Percentiles rank a stretch among this genome's conserved stretches.
These are phyloP conservation scores for Erythrobasidium hasegawianum DNA, from an alignment of 1,284 basidiomycete genomes.

Conservation along the genomic window DNA sequence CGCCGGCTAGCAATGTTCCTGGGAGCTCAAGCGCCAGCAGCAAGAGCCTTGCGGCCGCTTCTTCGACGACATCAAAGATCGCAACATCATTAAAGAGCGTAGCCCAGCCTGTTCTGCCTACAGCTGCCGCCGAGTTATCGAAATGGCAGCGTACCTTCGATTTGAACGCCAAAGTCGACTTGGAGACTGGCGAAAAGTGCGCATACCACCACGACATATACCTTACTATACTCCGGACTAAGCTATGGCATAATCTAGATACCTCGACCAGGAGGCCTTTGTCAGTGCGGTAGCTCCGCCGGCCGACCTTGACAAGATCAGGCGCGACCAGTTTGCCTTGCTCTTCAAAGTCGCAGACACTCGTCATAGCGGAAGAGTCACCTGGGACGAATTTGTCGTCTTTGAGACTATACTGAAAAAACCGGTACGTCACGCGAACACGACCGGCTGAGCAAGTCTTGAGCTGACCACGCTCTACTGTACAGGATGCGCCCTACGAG, in stretches of 20 bases:
- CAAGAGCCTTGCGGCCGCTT: background rate
- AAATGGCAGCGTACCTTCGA: slow-evolving; percentile 85
- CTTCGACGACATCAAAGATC: slow-evolving; percentile 1
- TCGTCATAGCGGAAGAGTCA: slow-evolving; percentile 69
- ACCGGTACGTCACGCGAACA: slow-evolving; percentile 36
- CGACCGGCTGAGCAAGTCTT: slow-evolving; percentile 29
- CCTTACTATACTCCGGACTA: background rate
- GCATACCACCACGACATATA: background rate
- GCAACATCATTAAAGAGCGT: slow-evolving; percentile 12
- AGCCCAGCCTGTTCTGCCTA: background rate
- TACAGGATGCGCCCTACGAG: slow-evolving; percentile 40
- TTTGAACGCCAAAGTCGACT: slow-evolving; percentile 64
- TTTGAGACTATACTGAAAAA: slow-evolving; percentile 81
- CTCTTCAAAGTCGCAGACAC: slow-evolving; percentile 85
- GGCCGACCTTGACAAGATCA: slow-evolving; percentile 76
- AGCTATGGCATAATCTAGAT: slow-evolving; percentile 52
- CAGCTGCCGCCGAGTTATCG: slow-evolving; percentile 62
- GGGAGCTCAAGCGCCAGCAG: background rate
- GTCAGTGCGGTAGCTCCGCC: slow-evolving; percentile 86
- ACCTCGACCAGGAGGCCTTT: slow-evolving; percentile 75
- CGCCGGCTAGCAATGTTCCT: background rate
- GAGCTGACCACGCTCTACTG: slow-evolving; percentile 21
- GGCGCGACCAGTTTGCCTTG: slow-evolving; percentile 72
- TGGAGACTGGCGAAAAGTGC: slow-evolving; percentile 70
- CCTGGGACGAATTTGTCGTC: slow-evolving; percentile 89